A percentile compares a stretch with the other conserved stretches of the same genome.
Evolutionary conservation across 805 yeast species (phyloP).

Genomic region (Saccharomycopsis selenospora): DNA sequence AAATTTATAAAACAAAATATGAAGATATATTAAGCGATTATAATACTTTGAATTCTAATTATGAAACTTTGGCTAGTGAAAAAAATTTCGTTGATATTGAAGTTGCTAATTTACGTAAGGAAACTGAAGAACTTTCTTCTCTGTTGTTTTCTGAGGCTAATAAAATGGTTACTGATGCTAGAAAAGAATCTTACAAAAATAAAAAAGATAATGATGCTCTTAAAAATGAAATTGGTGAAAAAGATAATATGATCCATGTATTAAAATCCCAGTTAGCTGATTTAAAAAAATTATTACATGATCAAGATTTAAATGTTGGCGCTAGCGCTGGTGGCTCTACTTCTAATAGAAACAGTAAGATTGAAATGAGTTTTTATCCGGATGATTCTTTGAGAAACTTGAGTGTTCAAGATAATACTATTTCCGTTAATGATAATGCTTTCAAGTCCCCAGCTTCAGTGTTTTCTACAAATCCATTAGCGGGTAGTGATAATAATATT

Average conservation of each 20-base stretch:
- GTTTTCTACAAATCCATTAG: background rate
- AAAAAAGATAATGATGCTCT: conserved; percentile 53
- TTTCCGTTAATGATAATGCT: background rate
- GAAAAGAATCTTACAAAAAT: conserved; percentile 53
- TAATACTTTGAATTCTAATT: conserved; percentile 9
- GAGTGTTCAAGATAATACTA: background rate
- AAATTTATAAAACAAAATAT: conserved; percentile 17
- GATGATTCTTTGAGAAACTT: conserved; percentile 2
- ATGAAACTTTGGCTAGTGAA: conserved; percentile 16
- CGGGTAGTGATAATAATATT: too few species aligned
- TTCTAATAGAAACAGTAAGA: conserved; percentile 1
- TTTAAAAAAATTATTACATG: conserved; percentile 52
- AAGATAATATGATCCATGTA: conserved; percentile 58
- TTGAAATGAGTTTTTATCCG: conserved; percentile 9
- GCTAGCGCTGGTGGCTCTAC: background rate
- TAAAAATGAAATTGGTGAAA: conserved; percentile 49
- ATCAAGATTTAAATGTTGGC: conserved; percentile 30
- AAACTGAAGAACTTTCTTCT: conserved; percentile 73
- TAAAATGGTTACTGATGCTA: conserved; percentile 73
- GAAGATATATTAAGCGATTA: conserved; percentile 16
- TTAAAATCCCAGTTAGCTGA: conserved; percentile 61
- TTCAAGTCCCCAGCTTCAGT: background rate
- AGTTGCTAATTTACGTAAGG: conserved; percentile 53
- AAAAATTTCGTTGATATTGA: conserved; percentile 29
- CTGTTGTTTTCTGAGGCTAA: conserved; percentile 80